phyloP scores from a whole-genome alignment of 805 yeast species.

The Nakazawaea peltata region DNA sequence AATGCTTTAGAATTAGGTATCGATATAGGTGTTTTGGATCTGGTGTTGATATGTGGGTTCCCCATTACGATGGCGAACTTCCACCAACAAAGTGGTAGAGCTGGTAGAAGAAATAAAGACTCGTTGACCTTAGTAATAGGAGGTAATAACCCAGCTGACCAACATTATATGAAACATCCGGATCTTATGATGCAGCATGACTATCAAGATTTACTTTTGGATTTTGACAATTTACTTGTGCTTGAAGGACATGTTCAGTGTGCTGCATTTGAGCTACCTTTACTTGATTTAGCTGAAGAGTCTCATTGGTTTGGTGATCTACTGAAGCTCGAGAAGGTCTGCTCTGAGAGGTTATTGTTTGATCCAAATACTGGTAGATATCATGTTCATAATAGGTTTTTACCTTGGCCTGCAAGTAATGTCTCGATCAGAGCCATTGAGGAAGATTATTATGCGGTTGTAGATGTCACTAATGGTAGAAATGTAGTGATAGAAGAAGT shows the following conservation, averaged over 20 bases:
- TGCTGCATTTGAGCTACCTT: slow-evolving; percentile 83
- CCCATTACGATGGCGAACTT: slow-evolving; percentile 82
- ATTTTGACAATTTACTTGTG: slow-evolving; percentile 52
- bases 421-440: slow-evolving; percentile 82
- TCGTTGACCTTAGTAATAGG: slow-evolving; percentile 82
- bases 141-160: slow-evolving; percentile 79
- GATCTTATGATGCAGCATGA: slow-evolving; percentile 44
- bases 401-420: slow-evolving; percentile 75
- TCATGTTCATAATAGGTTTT: slow-evolving; percentile 47
- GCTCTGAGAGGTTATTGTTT: slow-evolving; percentile 30
- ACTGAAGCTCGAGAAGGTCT: slow-evolving; percentile 24
- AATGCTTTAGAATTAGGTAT: slow-evolving; percentile 94
- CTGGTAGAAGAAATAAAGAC: slow-evolving; percentile 83
- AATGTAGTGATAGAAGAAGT: slow-evolving; percentile 80
- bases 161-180: slow-evolving; percentile 69
- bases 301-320: slow-evolving; percentile 44
- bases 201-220: slow-evolving; percentile 52
- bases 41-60: slow-evolving; percentile 88
- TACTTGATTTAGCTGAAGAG: slow-evolving; percentile 44
- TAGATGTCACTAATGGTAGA: slow-evolving; percentile 74
- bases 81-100: slow-evolving; percentile 96
- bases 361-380: slow-evolving; percentile 37
- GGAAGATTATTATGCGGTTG: slow-evolving; percentile 78
- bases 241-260: slow-evolving; percentile 86
- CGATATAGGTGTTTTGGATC: slow-evolving; percentile 88